These are phyloP conservation scores for Cymodocea nodosa DNA, from an alignment of 116 monocot species.

Conservation along the genomic window DNA sequence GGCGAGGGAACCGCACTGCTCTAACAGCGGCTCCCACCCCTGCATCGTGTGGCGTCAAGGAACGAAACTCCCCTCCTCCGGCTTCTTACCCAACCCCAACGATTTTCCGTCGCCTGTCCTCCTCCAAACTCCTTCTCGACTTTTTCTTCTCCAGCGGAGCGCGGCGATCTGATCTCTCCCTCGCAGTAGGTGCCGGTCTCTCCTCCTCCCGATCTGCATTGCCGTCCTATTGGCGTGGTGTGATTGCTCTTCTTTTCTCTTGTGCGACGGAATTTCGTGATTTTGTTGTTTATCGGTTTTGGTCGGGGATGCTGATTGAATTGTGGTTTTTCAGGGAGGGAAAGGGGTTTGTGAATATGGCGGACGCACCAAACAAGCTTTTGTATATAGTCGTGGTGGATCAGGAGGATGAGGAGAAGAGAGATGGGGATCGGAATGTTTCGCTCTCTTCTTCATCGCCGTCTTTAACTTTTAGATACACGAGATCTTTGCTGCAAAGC, in stretches of 20 bases:
- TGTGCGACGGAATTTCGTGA: conserved; percentile 36
- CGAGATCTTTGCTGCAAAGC: conserved; percentile 67
- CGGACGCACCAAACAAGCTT: too few species aligned
- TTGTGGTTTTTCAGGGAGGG: not conserved
- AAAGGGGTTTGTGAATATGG: not conserved
- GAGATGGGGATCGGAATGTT: not conserved
- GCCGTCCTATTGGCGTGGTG: not conserved
- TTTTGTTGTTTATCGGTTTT: conserved; percentile 28
- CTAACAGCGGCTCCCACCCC: too few species aligned
- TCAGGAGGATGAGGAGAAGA: too few species aligned
- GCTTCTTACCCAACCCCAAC: not conserved
- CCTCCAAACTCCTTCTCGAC: not conserved
- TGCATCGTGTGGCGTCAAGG: too few species aligned
- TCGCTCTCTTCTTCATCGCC: not conserved
- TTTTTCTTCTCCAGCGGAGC: not conserved
- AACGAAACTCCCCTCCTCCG: too few species aligned
- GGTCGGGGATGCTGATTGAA: conserved; percentile 32
- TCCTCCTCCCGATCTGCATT: not conserved
- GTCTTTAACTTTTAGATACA: conserved; percentile 46
- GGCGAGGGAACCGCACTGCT: too few species aligned
- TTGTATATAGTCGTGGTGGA: too few species aligned
- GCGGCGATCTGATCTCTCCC: not conserved
- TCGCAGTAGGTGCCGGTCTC: not conserved
- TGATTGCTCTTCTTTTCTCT: not conserved
- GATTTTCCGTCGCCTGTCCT: not conserved